Percentiles rank a stretch among this genome's conserved stretches.
Conservation (phyloP, 2,329 filamentous ascomycete genomes). For the Pestalotiopsis sp. region DNA sequence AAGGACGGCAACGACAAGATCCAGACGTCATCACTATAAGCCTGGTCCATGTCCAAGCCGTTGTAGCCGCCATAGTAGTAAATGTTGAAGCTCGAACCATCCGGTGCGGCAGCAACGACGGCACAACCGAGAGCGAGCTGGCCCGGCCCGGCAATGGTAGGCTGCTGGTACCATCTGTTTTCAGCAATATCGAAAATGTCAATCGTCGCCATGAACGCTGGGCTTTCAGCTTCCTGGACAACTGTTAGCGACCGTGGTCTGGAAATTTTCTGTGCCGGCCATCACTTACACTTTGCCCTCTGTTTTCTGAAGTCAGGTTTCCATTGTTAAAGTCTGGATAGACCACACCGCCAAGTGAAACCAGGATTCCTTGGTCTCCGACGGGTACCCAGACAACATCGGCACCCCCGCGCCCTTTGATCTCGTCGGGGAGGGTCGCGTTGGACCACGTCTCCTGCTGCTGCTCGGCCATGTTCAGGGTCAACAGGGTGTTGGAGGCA, state of each 20-base stretch:
- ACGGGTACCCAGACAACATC: constrained; percentile 78
- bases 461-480: constrained; percentile 58
- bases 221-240: constrained; percentile 60
- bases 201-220: constrained; percentile 69
- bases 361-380: constrained; percentile 71
- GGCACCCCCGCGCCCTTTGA: constrained; percentile 59
- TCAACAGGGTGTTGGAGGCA: constrained; percentile 58
- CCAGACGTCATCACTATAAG: constrained; percentile 71
- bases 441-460: constrained; percentile 56
- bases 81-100: constrained; percentile 75
- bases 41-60: constrained; percentile 39
- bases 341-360: constrained; percentile 75
- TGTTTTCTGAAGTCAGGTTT: constrained; percentile 28
- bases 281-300: constrained; percentile 39
- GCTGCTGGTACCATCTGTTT: constrained; percentile 68
- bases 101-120: constrained; percentile 69
- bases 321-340: constrained; percentile 50
- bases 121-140: constrained; percentile 68
- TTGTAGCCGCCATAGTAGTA: constrained; percentile 82
- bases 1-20: constrained; percentile 79
- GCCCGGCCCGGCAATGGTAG: constrained; percentile 58
- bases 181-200: constrained; percentile 76
- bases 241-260: not conserved
- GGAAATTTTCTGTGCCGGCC: not conserved
- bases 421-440: constrained; percentile 44